These are phyloP conservation scores for Calonectria pteridis DNA, from an alignment of 2,329 filamentous ascomycete species.

Conservation along the genomic window DNA sequence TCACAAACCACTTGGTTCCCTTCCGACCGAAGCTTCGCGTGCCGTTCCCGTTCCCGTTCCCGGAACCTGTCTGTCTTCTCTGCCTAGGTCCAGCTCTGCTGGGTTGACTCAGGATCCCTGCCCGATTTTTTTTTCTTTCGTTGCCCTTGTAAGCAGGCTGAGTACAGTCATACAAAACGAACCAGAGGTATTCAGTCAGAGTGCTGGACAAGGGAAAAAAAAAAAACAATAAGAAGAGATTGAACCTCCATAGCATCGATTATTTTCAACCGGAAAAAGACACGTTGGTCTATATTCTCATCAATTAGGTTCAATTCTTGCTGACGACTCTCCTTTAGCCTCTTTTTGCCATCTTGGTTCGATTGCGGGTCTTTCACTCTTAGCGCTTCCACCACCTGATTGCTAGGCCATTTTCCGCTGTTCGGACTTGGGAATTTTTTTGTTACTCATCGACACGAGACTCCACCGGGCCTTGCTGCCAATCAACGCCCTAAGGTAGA, in stretches of 20 bases:
- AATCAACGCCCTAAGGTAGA: conserved; percentile 15
- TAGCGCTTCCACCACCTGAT: background rate
- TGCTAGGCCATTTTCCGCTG: background rate
- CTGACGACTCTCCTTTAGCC: conserved; percentile 8
- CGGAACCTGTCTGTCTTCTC: background rate
- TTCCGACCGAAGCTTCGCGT: conserved; percentile 13
- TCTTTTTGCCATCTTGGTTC: background rate
- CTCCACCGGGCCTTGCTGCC: conserved; percentile 25
- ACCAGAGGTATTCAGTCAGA: background rate
- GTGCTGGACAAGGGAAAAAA: background rate
- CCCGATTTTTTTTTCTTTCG: conserved; percentile 1
- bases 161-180: background rate
- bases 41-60: conserved; percentile 15
- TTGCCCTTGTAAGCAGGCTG: background rate
- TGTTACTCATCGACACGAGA: conserved; percentile 41
- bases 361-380: background rate
- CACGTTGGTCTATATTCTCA: background rate
- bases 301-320: background rate
- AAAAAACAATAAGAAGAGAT: background rate
- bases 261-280: background rate
- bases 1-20: conserved; percentile 6
- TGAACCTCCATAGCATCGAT: background rate
- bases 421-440: conserved; percentile 23
- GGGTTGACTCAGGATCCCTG: conserved; percentile 7
- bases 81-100: background rate